phyloP scores from a whole-genome alignment of 331 rosid genomes.

The Stylosanthes scabra region DNA sequence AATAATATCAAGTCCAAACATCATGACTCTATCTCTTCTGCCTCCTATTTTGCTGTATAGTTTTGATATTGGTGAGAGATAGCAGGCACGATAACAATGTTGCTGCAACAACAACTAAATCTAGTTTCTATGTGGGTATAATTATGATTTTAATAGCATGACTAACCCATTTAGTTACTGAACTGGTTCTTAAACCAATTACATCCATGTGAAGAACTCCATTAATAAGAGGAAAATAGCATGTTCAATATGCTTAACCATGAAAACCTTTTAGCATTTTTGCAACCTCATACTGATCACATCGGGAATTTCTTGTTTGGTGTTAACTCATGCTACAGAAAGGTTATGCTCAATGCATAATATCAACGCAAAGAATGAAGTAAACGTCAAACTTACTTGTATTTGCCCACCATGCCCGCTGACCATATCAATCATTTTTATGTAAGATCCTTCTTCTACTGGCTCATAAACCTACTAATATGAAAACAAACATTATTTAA shows the following conservation, averaged over 20 bases:
- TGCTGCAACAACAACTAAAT: not conserved
- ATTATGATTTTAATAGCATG: not conserved
- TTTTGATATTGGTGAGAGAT: not conserved
- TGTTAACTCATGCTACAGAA: constrained; percentile 13
- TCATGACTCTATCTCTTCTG: too few species aligned
- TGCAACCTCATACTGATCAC: not conserved
- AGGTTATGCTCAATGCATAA: constrained; percentile 2
- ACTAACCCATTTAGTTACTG: constrained; percentile 15
- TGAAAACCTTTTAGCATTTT: constrained; percentile 4
- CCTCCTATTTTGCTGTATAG: not conserved
- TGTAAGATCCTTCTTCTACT: constrained; percentile 97
- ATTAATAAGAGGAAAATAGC: not conserved
- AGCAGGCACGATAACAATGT: not conserved
- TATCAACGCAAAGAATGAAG: constrained; percentile 28
- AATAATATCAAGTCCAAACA: constrained; percentile 9
- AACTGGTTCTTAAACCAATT: not conserved
- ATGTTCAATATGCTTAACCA: constrained; percentile 12
- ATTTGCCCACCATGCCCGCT: constrained; percentile 98
- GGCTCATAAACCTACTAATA: constrained; percentile 83
- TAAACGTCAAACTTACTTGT: constrained; percentile 70
- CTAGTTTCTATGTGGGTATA: constrained; percentile 14
- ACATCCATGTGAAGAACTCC: constrained; percentile 9
- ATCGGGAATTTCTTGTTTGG: constrained; percentile 6
- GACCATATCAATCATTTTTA: constrained; percentile 98
- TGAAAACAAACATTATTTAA: constrained; percentile 35